These are phyloP conservation scores for Salvia sclarea DNA, from an alignment of 305 asterid genomes.

Conservation along the genomic window DNA sequence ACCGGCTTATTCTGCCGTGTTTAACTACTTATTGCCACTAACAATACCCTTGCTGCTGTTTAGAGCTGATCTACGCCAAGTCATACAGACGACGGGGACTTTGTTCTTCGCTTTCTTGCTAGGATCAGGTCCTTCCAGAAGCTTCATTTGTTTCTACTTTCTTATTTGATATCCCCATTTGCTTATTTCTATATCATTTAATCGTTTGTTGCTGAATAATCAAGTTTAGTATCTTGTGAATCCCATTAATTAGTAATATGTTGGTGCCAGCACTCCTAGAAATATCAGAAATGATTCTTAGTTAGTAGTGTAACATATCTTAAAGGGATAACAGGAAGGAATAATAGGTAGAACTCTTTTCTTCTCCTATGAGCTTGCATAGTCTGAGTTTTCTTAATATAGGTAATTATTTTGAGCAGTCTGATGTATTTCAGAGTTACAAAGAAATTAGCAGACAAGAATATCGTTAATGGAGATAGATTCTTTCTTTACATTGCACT, in stretches of 20 bases:
- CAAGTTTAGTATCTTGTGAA: constrained; percentile 3
- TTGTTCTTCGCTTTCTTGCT: constrained; percentile 73
- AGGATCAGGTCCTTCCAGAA: constrained; percentile 83
- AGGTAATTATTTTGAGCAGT: background rate
- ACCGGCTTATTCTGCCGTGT: constrained; percentile 62
- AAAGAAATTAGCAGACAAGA: background rate
- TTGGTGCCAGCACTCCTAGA: background rate
- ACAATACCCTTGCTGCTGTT: constrained; percentile 74
- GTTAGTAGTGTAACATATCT: background rate
- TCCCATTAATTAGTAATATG: background rate
- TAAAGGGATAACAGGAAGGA: background rate
- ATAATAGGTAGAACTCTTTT: background rate
- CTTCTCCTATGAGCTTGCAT: background rate
- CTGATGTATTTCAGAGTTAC: background rate
- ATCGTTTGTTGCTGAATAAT: background rate
- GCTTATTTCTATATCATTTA: background rate
- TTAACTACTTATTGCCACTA: constrained; percentile 69
- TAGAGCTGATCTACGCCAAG: constrained; percentile 68
- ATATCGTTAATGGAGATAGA: background rate
- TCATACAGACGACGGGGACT: constrained; percentile 62
- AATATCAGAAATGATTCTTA: background rate
- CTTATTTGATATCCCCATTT: background rate
- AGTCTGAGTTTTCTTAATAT: background rate
- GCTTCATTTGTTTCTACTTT: background rate
- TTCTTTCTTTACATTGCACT: background rate